Evolutionary conservation across 169 alveolate species (phyloP), one percentile per base, ranked within the genome.

Genomic region (Eimeria zaria): DNA sequence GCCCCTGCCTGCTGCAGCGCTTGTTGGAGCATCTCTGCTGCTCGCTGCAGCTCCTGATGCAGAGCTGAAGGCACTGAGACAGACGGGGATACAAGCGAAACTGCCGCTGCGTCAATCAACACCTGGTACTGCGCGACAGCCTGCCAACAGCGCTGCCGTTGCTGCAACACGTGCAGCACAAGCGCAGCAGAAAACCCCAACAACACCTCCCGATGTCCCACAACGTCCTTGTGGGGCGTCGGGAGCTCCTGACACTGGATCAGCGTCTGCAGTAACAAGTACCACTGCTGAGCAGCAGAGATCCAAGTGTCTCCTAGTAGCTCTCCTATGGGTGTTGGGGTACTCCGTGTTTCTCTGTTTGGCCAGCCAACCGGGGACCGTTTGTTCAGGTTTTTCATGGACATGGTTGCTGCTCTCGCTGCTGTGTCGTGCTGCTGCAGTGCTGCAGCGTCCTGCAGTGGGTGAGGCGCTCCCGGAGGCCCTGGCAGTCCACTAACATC

Each of bases 261-360:
- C 87, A 94, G 89, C 60, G 55, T 41, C 89, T 94, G 96, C 94
- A 94, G 84, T 76, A 60, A 64, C 62, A 89, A 55, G 55, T 94
- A 94, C 96, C 96, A 94, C 67, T 81, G 95, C 81, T 81, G 91
- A 24, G 96, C 89, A 53, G 94, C 96, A 24, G 96, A 94, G 36
- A 36, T 18, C 96, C 96, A 94, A 22, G 58, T 62, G 60, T 78
- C 73, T 18, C 91, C 93, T 22, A 94, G 94, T 12, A 94, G 81
- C 22, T 64, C 88, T 5, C 93, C 95, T 20, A 69, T 36, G 20
- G 88, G 58, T 7, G 18, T 89, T 41, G 81, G 67, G 9, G 33
- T 27, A n/a, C 33, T 84, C 69, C 24, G 71, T 64, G 51, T 14
- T 33, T 30, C 48, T 41, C 62, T 20, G 36, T 74, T 41, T 51